phyloP scores from a whole-genome alignment of 2,329 filamentous ascomycete species.

The Alternaria angustiovoidea region DNA sequence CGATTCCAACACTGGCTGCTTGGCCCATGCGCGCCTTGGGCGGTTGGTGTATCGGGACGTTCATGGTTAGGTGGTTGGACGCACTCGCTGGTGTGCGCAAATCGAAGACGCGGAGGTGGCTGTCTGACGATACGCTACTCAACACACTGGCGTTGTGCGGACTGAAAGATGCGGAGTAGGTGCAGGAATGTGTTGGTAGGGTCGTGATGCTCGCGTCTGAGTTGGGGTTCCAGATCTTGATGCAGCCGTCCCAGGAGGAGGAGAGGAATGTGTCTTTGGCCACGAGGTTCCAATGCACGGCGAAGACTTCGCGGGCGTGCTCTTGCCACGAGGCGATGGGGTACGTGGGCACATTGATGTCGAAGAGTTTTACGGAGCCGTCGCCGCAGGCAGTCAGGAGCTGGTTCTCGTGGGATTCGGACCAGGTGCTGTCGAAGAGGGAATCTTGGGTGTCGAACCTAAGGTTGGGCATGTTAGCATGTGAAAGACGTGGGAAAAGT shows the following conservation, averaged over 20 bases:
- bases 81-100: slow-evolving; percentile 85
- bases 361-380: slow-evolving; percentile 93
- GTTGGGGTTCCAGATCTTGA: slow-evolving; percentile 94
- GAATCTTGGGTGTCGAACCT: slow-evolving; percentile 98
- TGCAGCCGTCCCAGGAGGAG: slow-evolving; percentile 93
- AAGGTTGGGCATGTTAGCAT: slow-evolving; percentile 12
- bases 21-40: slow-evolving; percentile 60
- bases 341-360: slow-evolving; percentile 80
- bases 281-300: slow-evolving; percentile 90
- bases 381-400: slow-evolving; percentile 88
- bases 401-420: slow-evolving; percentile 95
- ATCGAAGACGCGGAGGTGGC: slow-evolving; percentile 88
- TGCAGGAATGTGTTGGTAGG: slow-evolving; percentile 89
- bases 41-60: slow-evolving; percentile 82
- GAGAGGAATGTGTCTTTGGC: slow-evolving; percentile 91
- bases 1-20: slow-evolving; percentile 52
- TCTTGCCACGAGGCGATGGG: slow-evolving; percentile 93
- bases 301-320: slow-evolving; percentile 91
- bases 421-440: slow-evolving; percentile 94
- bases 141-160: slow-evolving; percentile 81
- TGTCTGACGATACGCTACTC: slow-evolving; percentile 88
- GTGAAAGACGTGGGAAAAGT: slow-evolving; percentile 9
- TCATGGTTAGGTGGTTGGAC: slow-evolving; percentile 83
- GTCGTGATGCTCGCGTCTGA: slow-evolving; percentile 78
- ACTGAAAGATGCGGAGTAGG: slow-evolving; percentile 90